These are phyloP conservation scores for Ophiostoma tasmaniense DNA, from an alignment of 2,329 filamentous ascomycete species.

Conservation along the genomic window DNA sequence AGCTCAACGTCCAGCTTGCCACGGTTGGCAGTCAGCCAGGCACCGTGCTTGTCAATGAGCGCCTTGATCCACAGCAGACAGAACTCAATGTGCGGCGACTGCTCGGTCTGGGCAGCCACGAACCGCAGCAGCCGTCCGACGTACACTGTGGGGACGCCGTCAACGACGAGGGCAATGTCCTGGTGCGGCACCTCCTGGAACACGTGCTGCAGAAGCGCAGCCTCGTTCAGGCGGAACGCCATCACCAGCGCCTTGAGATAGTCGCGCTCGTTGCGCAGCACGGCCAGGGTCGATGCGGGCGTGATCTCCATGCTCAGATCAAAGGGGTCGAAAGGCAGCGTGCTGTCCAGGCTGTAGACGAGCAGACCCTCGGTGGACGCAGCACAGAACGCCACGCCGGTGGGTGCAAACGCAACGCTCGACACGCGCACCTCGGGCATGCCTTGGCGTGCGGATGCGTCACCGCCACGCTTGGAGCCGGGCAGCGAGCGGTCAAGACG, in stretches of 20 bases:
- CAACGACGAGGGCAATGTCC: constrained; percentile 70
- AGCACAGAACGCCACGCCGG: constrained; percentile 84
- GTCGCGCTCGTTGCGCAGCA: constrained; percentile 60
- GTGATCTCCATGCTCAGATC: constrained; percentile 93
- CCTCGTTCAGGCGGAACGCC: constrained; percentile 92
- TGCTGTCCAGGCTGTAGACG: constrained; percentile 82
- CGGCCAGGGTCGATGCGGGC: constrained; percentile 68
- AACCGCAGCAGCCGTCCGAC: constrained; percentile 78
- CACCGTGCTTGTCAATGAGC: constrained; percentile 70
- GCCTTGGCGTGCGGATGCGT: constrained; percentile 69
- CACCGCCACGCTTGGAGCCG: constrained; percentile 73
- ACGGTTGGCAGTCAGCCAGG: constrained; percentile 73
- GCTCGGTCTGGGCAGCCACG: constrained; percentile 77
- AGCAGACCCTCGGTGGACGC: constrained; percentile 90
- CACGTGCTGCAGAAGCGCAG: constrained; percentile 69
- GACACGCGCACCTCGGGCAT: constrained; percentile 77
- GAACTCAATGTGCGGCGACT: constrained; percentile 89
- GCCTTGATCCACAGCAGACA: constrained; percentile 89
- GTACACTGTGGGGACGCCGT: constrained; percentile 74
- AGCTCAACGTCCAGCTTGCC: constrained; percentile 77
- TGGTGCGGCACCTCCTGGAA: constrained; percentile 73
- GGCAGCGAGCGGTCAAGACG: constrained; percentile 72
- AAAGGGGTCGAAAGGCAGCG: constrained; percentile 85
- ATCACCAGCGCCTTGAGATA: constrained; percentile 91
- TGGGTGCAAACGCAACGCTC: constrained; percentile 78